phyloP scores from a whole-genome alignment of 768 basidiomycete species.

The Leucocoprinus leucothites region DNA sequence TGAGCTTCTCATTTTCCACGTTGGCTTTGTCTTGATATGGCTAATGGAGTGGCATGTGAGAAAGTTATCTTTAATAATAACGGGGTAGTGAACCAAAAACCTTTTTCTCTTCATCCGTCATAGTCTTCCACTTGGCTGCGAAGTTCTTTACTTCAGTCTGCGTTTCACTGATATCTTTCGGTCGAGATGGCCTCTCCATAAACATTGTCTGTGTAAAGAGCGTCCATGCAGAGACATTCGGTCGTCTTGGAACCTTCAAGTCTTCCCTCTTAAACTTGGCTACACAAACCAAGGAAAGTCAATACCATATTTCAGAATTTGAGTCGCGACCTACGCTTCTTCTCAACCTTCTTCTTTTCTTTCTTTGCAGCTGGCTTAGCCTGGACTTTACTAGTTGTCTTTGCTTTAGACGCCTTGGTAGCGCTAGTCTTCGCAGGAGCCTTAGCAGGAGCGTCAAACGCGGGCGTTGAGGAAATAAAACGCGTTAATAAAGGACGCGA shows the following conservation, averaged over 20 bases:
- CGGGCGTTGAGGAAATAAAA: background rate
- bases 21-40: background rate
- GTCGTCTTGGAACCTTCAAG: background rate
- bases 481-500: slow-evolving; percentile 4
- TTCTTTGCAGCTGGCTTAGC: background rate
- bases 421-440: background rate
- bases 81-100: background rate
- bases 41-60: background rate
- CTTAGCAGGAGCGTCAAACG: background rate
- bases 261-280: background rate
- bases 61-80: background rate
- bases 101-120: slow-evolving; percentile 7
- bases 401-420: background rate
- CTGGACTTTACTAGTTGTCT: background rate
- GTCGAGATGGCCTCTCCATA: no score
- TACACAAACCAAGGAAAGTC: background rate
- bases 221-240: background rate
- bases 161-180: background rate
- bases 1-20: slow-evolving; percentile 1
- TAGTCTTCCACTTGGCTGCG: background rate
- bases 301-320: background rate
- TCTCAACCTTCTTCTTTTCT: background rate
- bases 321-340: background rate
- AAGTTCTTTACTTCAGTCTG: background rate
- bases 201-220: background rate